A percentile compares a stretch with the other conserved stretches of the same genome.
These are phyloP conservation scores for Anisodus tanguticus DNA, from an alignment of 257 asterid species.

Conservation along the genomic window DNA sequence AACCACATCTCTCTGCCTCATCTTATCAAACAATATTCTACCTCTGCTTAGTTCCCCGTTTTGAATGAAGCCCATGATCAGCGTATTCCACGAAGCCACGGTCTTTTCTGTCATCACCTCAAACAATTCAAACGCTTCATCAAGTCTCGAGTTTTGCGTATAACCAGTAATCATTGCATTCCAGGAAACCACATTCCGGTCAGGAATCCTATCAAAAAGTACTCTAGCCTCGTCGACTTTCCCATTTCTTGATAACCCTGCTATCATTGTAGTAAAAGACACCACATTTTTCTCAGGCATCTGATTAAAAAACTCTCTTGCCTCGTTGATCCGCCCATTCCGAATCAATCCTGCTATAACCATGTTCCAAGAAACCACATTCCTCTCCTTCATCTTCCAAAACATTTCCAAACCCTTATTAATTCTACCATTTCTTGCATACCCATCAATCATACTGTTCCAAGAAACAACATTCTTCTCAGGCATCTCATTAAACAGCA, in stretches of 20 bases:
- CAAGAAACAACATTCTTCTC: constrained; percentile 58
- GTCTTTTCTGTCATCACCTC: constrained; percentile 52
- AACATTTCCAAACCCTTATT: constrained; percentile 57
- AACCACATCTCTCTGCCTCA: constrained; percentile 59
- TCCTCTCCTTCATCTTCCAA: constrained; percentile 58
- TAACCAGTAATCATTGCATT: constrained; percentile 65
- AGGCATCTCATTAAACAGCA: constrained; percentile 59
- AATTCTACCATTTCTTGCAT: constrained; percentile 40
- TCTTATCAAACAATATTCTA: constrained; percentile 48
- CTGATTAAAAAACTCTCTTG: constrained; percentile 46
- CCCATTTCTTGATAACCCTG: constrained; percentile 53
- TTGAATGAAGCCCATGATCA: constrained; percentile 54
- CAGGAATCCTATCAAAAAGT: constrained; percentile 59
- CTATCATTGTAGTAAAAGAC: constrained; percentile 63
- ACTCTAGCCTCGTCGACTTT: constrained; percentile 57
- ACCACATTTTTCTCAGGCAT: constrained; percentile 59
- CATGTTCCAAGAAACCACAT: constrained; percentile 64
- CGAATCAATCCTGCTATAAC: constrained; percentile 59
- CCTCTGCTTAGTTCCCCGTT: constrained; percentile 52
- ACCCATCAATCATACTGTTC: constrained; percentile 70
- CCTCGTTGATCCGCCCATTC: constrained; percentile 56
- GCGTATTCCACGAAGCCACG: constrained; percentile 55
- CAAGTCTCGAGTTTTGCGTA: constrained; percentile 44
- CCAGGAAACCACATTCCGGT: constrained; percentile 67
- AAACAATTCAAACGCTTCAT: constrained; percentile 51